phyloP scores from a whole-genome alignment of 192 early-diverging fungal species.

The Coemansia asiatica region DNA sequence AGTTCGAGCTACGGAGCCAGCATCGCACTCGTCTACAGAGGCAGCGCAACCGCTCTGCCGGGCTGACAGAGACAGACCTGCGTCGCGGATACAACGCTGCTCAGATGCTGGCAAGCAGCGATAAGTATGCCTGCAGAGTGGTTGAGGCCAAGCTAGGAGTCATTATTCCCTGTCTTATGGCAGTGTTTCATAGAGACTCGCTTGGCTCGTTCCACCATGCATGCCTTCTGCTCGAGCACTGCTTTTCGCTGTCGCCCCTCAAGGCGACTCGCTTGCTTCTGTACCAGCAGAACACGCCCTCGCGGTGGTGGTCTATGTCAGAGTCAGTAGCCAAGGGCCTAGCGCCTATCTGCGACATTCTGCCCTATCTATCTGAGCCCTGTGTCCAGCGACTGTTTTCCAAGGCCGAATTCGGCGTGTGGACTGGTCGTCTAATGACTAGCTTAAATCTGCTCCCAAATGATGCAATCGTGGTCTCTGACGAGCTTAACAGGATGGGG shows the following conservation, averaged over 20 bases:
- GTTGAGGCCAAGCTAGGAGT: slow-evolving; percentile 49
- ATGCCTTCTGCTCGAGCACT: slow-evolving; percentile 52
- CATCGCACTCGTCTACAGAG: slow-evolving; percentile 39
- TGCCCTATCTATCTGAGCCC: slow-evolving; percentile 52
- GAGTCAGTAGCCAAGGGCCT: slow-evolving; percentile 39
- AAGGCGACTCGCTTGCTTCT: slow-evolving; percentile 42
- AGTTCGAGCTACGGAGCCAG: slow-evolving; percentile 41
- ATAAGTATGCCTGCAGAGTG: slow-evolving; percentile 36
- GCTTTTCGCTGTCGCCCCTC: slow-evolving; percentile 45
- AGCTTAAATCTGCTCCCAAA: slow-evolving; percentile 43
- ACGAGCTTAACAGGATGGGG: slow-evolving; percentile 51
- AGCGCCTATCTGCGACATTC: slow-evolving; percentile 52
- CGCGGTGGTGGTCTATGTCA: slow-evolving; percentile 49
- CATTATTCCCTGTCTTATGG: slow-evolving; percentile 51
- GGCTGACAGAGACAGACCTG: slow-evolving; percentile 41
- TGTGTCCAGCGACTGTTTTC: slow-evolving; percentile 52
- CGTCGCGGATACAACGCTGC: slow-evolving; percentile 48
- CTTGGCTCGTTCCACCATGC: slow-evolving; percentile 55
- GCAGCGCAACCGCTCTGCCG: slow-evolving; percentile 37
- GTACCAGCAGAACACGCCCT: slow-evolving; percentile 50
- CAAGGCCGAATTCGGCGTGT: slow-evolving; percentile 53
- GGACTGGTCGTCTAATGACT: slow-evolving; percentile 51
- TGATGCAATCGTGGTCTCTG: slow-evolving; percentile 44
- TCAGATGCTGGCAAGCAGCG: slow-evolving; percentile 46
- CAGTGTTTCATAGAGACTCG: slow-evolving; percentile 51